Conservation (phyloP, 371 early-diverging fungal species). For the Cokeromyces recurvatus region DNA sequence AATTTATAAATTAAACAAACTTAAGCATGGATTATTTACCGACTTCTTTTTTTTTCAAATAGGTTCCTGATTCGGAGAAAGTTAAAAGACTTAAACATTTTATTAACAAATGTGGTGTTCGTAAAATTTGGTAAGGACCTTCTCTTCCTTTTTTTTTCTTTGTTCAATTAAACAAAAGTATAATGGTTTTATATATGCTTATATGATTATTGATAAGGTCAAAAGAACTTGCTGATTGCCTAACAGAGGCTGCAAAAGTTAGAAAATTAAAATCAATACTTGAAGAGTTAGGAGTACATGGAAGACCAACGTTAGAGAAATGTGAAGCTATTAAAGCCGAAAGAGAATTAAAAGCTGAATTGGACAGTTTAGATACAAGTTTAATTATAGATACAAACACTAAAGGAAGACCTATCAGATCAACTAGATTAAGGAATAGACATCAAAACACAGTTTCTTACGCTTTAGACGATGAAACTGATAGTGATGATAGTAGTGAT, state of each 20-base stretch:
- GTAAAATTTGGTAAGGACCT: conserved; percentile 35
- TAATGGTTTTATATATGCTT: neutral
- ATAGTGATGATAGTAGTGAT: conserved; percentile 24
- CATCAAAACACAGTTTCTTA: conserved; percentile 3
- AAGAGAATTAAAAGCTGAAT: conserved; percentile 36
- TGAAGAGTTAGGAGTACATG: conserved; percentile 20
- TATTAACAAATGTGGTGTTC: conserved; percentile 41
- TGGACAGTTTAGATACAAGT: conserved; percentile 30
- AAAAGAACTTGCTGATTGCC: conserved; percentile 28
- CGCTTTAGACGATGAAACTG: conserved; percentile 6
- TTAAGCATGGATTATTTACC: too few species aligned
- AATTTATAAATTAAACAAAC: too few species aligned
- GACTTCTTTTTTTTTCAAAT: neutral
- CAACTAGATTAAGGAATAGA: conserved; percentile 9
- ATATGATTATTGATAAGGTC: conserved; percentile 9
- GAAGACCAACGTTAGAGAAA: conserved; percentile 40
- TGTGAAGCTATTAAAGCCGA: conserved; percentile 38
- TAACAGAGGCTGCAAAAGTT: conserved; percentile 12
- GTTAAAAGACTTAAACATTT: conserved; percentile 38
- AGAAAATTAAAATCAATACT: conserved; percentile 14
- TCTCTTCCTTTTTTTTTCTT: too few species aligned
- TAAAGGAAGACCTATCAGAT: conserved; percentile 1
- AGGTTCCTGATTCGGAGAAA: conserved; percentile 2
- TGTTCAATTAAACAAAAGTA: too few species aligned
- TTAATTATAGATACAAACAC: conserved; percentile 23